Conservation (phyloP, 2,329 filamentous ascomycete genomes). For the Macrophomina tecta region DNA sequence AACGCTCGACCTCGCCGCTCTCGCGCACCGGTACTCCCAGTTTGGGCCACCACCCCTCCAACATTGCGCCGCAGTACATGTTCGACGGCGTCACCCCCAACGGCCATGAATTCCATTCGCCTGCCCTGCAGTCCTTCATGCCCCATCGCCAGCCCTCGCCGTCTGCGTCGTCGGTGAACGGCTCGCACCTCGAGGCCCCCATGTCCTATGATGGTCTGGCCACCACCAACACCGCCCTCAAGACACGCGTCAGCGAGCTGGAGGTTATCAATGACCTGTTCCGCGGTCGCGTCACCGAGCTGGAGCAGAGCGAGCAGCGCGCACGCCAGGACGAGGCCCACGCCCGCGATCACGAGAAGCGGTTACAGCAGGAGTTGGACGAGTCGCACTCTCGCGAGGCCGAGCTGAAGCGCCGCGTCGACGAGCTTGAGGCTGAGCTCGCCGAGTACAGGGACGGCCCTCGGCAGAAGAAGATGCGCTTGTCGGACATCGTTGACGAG, state of each 20-base stretch:
- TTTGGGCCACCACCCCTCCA: conserved; percentile 68
- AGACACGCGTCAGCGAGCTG: conserved; percentile 92
- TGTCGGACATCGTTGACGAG: conserved; percentile 61
- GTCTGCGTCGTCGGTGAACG: conserved; percentile 62
- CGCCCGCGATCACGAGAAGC: conserved; percentile 58
- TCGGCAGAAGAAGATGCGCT: conserved; percentile 61
- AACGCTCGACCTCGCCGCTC: conserved; percentile 78
- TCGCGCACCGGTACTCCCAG: conserved; percentile 80
- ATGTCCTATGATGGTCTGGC: conserved; percentile 82
- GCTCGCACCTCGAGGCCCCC: conserved; percentile 70
- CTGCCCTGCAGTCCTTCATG: conserved; percentile 51
- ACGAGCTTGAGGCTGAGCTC: conserved; percentile 59
- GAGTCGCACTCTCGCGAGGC: conserved; percentile 80
- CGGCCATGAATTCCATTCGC: conserved; percentile 70
- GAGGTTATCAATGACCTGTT: conserved; percentile 87
- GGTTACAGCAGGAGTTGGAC: conserved; percentile 68
- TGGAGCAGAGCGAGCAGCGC: conserved; percentile 77
- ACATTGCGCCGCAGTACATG: conserved; percentile 75
- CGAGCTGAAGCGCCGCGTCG: conserved; percentile 79
- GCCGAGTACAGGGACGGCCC: conserved; percentile 47
- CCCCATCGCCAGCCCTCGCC: conserved; percentile 61
- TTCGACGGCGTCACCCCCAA: conserved; percentile 76
- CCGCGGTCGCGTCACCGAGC: conserved; percentile 69
- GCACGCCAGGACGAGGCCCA: conserved; percentile 67
- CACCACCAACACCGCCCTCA: conserved; percentile 82